phyloP scores from a whole-genome alignment of 2,329 filamentous ascomycete species.

The Fusarium neocosmosporiellum region DNA sequence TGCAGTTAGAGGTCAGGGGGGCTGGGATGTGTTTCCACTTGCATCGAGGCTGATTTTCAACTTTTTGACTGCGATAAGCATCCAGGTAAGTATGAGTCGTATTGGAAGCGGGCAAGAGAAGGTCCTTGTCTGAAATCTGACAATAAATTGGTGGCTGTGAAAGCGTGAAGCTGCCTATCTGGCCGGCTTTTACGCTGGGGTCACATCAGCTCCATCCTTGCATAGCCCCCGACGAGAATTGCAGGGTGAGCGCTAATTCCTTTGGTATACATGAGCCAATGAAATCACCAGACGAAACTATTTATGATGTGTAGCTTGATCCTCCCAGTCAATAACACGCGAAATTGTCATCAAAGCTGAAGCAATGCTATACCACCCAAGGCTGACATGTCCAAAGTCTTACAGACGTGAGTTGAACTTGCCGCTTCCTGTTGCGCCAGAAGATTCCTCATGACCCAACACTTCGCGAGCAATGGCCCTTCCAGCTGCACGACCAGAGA shows the following conservation, averaged over 20 bases:
- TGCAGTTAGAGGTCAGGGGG: neutral
- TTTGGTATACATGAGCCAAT: neutral
- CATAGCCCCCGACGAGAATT: neutral
- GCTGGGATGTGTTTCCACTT: neutral
- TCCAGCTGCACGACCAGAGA: conserved; percentile 68
- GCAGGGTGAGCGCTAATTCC: neutral
- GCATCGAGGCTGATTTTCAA: neutral
- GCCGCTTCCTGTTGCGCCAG: neutral
- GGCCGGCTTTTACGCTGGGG: neutral
- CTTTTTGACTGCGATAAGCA: neutral
- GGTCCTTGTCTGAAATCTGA: neutral
- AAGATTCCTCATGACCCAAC: conserved; percentile 16
- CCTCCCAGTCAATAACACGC: neutral
- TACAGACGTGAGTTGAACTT: conserved; percentile 15
- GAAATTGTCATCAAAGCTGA: neutral
- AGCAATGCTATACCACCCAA: neutral
- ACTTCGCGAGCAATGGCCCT: conserved; percentile 64
- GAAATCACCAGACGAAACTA: neutral
- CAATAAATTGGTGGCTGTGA: neutral
- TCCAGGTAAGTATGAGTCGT: neutral
- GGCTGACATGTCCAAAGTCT: neutral
- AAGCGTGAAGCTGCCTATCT: neutral
- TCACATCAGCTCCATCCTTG: neutral
- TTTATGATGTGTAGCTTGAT: neutral
- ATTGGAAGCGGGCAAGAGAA: neutral